These are phyloP conservation scores for Phytophthora syringae DNA, from an alignment of 352 stramenopile genomes.

Conservation along the genomic window DNA sequence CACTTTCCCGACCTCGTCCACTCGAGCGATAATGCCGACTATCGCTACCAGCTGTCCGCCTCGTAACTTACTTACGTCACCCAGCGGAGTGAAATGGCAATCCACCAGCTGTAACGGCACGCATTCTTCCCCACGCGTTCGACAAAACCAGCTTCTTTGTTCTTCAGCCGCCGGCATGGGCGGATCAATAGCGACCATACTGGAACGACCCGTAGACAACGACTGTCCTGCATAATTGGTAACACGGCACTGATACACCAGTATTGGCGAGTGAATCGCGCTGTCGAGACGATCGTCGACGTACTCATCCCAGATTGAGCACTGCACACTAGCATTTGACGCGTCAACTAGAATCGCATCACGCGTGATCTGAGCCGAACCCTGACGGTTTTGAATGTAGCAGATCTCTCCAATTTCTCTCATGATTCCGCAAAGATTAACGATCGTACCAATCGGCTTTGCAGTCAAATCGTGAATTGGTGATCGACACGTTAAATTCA, in stretches of 20 bases:
- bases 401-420: background rate
- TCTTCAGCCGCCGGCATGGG: background rate
- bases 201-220: background rate
- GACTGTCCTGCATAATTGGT: background rate
- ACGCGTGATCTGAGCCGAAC: background rate
- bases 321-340: background rate
- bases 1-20: background rate
- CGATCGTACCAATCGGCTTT: background rate
- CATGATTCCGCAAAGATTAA: background rate
- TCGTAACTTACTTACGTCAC: background rate
- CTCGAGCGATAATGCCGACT: background rate
- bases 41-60: background rate
- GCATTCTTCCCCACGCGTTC: background rate
- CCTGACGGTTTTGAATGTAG: background rate
- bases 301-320: background rate
- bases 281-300: background rate
- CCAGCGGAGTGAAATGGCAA: background rate
- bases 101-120: background rate
- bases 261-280: background rate
- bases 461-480: background rate
- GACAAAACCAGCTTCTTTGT: background rate
- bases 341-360: background rate
- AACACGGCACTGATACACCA: background rate
- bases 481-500: background rate
- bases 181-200: background rate